A percentile compares a stretch with the other conserved stretches of the same genome.
These are phyloP conservation scores for Globomyces sp. DNA, from an alignment of 371 early-diverging fungal genomes.

Conservation along the genomic window DNA sequence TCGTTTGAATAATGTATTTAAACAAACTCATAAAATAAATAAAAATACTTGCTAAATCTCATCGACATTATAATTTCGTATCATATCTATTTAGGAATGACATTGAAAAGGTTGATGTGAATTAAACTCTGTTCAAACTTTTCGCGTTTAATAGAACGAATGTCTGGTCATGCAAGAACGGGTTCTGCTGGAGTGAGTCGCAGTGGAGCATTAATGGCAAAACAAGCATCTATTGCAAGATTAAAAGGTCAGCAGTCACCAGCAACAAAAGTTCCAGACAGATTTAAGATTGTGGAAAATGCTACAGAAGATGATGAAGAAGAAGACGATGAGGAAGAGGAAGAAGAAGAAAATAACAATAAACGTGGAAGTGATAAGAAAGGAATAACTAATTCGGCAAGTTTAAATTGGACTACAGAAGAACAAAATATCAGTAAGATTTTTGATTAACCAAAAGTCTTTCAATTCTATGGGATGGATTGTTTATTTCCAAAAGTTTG, in stretches of 20 bases:
- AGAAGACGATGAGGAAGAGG: slow-evolving; percentile 19
- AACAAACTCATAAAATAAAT: no score
- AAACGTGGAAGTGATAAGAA: neutral
- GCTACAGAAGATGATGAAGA: slow-evolving; percentile 3
- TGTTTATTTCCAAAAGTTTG: slow-evolving; percentile 34
- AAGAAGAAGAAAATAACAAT: slow-evolving; percentile 13
- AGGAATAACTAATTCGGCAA: neutral
- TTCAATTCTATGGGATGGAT: slow-evolving; percentile 37
- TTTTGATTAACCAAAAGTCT: slow-evolving; percentile 18
- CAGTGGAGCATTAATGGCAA: neutral
- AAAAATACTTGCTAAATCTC: no score
- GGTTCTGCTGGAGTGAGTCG: neutral
- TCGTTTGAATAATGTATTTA: no score
- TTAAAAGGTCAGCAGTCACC: neutral
- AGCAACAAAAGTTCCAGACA: neutral
- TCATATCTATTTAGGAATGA: no score
- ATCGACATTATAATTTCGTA: no score
- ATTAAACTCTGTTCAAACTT: no score
- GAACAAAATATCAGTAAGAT: slow-evolving; percentile 32
- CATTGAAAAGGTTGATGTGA: no score
- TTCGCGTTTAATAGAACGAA: no score
- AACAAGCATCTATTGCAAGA: neutral
- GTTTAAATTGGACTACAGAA: slow-evolving; percentile 28
- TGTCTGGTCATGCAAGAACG: no score
- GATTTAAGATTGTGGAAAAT: neutral